A percentile compares a stretch with the other conserved stretches of the same genome.
Conservation (phyloP, 306 rosid genomes). For the Cucurbita maxima region DNA sequence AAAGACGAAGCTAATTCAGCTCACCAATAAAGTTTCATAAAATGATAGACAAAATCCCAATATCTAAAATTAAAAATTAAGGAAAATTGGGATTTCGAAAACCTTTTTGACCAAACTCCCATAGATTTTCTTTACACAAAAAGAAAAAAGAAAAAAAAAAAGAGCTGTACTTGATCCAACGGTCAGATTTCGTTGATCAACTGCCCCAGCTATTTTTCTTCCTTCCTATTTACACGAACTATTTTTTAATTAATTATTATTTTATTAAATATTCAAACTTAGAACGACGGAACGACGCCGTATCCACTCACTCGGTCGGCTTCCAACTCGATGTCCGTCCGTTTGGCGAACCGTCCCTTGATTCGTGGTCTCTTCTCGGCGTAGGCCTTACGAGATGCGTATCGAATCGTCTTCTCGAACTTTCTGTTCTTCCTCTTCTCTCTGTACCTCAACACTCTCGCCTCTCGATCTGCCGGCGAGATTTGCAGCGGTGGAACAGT, state of each 20-base stretch:
- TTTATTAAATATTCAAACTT: background rate
- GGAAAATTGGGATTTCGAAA: background rate
- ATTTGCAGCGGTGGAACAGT: slow-evolving; percentile 28
- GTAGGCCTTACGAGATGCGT: slow-evolving; percentile 86
- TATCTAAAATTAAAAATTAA: background rate
- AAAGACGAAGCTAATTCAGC: background rate
- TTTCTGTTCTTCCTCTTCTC: slow-evolving; percentile 95
- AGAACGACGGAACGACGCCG: slow-evolving; percentile 77
- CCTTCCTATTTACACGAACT: background rate
- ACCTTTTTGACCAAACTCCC: background rate
- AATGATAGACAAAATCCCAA: background rate
- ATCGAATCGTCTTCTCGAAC: slow-evolving; percentile 93
- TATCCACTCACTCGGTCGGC: slow-evolving; percentile 42
- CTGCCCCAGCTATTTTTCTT: background rate
- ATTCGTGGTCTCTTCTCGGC: slow-evolving; percentile 91
- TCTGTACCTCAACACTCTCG: slow-evolving; percentile 85
- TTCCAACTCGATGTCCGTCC: slow-evolving; percentile 38
- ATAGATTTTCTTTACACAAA: background rate
- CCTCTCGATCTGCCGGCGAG: slow-evolving; percentile 73
- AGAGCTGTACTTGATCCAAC: slow-evolving; percentile 1
- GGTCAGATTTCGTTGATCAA: background rate
- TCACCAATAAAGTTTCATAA: background rate
- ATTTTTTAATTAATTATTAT: background rate
- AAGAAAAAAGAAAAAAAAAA: background rate
- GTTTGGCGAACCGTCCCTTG: slow-evolving; percentile 90